These are phyloP conservation scores for Sisymbrium altissimum DNA, from an alignment of 345 rosid species.

Conservation along the genomic window DNA sequence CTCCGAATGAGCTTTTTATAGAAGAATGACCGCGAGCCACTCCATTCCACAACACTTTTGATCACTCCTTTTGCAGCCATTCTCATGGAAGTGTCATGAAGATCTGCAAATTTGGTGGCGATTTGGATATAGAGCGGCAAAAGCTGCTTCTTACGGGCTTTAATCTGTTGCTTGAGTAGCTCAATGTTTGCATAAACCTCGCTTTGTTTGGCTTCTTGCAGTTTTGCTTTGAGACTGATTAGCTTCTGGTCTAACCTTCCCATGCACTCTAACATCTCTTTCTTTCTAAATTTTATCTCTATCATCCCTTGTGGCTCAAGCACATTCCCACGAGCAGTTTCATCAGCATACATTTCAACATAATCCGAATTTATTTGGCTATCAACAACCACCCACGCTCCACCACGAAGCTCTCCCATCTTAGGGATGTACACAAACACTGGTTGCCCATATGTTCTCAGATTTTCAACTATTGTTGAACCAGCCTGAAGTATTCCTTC, in stretches of 20 bases:
- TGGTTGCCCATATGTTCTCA: conserved; percentile 92
- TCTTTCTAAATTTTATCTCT: conserved; percentile 92
- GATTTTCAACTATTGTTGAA: conserved; percentile 94
- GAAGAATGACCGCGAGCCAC: conserved; percentile 62
- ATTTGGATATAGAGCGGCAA: conserved; percentile 85
- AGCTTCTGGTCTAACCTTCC: conserved; percentile 83
- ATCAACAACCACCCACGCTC: conserved; percentile 99
- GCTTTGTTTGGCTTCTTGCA: conserved; percentile 63
- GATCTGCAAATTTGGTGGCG: conserved; percentile 93
- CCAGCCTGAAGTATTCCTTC: conserved; percentile 99
- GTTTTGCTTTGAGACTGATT: conserved; percentile 56
- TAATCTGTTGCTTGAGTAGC: conserved; percentile 66
- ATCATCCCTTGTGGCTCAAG: conserved; percentile 99
- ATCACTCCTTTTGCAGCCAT: conserved; percentile 97
- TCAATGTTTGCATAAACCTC: conserved; percentile 42
- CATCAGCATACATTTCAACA: conserved; percentile 98
- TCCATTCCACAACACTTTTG: conserved; percentile 89
- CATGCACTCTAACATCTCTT: conserved; percentile 95
- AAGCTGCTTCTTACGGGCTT: conserved; percentile 77
- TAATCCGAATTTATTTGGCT: conserved; percentile 90
- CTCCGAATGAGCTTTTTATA: conserved; percentile 68
- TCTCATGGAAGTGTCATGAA: conserved; percentile 87
- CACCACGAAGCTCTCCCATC: conserved; percentile 99
- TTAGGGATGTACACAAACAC: conserved; percentile 95
- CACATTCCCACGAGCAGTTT: conserved; percentile 90